Base-by-base conservation (phyloP, 2,329 filamentous ascomycete species). In the Calonectria pseudoturangicola region DNA sequence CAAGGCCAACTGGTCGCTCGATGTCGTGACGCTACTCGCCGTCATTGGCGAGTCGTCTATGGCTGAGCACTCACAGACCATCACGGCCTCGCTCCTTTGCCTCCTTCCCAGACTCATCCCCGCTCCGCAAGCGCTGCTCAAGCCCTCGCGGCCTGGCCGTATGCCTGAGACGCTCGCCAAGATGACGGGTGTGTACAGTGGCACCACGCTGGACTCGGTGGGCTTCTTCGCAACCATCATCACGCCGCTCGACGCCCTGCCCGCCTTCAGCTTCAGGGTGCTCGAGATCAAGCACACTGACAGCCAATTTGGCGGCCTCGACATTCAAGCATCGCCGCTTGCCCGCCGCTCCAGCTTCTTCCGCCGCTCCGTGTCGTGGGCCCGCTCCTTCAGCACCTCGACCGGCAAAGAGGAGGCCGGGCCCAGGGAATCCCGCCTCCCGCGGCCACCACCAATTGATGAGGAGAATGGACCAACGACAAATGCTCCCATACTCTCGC, bases 151-250 rank as follows among this genome's bases (percentile, higher is more conserved):
- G 3, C 89, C 89, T 9, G 84, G 84, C 33, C 87, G 90, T 54
- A 87, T 92, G 79, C 90, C 91, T 54, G 87, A 89, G 73, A 86
- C 87, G 18, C 84, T 85, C 18, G 89, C 89, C 48, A 87, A 87
- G 66, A 88, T 92, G 78, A 87, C 88, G 1, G 90, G 90, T n/a
- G 89, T 92, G 10, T 86, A 89, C 74, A 90, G 87, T 72, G 91
- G 90, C 60, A 88, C 87, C 4, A 84, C 86, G 2, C 85, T 91
- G 33, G 86, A 88, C 68, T 87, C 88, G 1, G 87, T 92, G 6
- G 90, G 90, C 68, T 92, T 91, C 84, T 92, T 92, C 75, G 89
- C 90, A 48, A 90, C 90, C 75, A 89, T 92, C 73, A 87, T 92
- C 70, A 89, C 90, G 65, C 88, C 88, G 4, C 86, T 91, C 25